Percentiles rank a stretch among this genome's conserved stretches.
These are phyloP conservation scores for Carex littledalei DNA, from an alignment of 176 grass and related monocot species.

Conservation along the genomic window DNA sequence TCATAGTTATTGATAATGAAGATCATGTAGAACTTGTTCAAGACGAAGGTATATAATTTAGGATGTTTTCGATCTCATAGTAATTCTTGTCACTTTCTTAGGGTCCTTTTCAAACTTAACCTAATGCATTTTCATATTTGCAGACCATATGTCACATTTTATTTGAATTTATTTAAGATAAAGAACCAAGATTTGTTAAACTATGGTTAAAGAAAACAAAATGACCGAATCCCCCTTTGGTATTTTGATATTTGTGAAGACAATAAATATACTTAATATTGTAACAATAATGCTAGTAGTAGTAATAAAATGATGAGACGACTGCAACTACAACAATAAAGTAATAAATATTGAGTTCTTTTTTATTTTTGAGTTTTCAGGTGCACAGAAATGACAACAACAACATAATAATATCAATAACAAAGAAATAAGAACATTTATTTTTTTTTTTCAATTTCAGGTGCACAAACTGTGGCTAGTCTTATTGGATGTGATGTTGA, in stretches of 20 bases:
- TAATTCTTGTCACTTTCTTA: not conserved
- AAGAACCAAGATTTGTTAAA: not conserved
- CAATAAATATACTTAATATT: too few species aligned
- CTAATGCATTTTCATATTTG: not conserved
- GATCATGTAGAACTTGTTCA: conserved; percentile 87
- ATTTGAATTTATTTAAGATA: not conserved
- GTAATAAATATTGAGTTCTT: not conserved
- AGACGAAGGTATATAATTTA: conserved; percentile 70
- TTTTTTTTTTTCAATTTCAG: conserved; percentile 37
- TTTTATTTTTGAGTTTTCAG: not conserved
- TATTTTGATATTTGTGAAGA: not conserved
- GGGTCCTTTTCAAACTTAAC: not conserved
- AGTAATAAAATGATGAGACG: too few species aligned
- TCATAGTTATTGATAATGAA: conserved; percentile 86
- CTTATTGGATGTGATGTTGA: conserved; percentile 86
- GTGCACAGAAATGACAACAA: not conserved
- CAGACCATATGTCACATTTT: not conserved
- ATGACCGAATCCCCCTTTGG: not conserved
- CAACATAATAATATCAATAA: not conserved
- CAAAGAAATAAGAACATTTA: not conserved
- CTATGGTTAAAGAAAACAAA: not conserved
- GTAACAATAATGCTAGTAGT: too few species aligned
- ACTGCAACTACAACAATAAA: not conserved
- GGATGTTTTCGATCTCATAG: not conserved
- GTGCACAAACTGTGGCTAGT: conserved; percentile 56